phyloP scores from a whole-genome alignment of 148 eudicot genomes.

The Vaccinium darrowii region DNA sequence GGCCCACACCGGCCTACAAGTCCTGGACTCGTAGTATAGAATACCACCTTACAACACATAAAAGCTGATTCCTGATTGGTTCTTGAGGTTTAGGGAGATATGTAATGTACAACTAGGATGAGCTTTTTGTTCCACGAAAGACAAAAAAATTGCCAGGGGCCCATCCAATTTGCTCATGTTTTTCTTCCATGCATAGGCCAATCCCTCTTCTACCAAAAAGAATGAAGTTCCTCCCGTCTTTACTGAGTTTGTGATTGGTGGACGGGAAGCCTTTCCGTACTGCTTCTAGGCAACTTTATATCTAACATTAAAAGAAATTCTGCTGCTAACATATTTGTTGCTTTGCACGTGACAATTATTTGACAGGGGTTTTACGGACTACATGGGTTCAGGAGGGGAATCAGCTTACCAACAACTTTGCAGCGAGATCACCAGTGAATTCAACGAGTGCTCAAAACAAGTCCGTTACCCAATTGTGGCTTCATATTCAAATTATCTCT shows the following conservation, averaged over 20 bases:
- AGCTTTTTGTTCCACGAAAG: neutral
- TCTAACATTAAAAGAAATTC: neutral
- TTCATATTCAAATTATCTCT: neutral
- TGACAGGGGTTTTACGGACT: slow-evolving; percentile 83
- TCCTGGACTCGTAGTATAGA: neutral
- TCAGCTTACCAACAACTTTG: slow-evolving; percentile 83
- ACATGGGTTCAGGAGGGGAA: slow-evolving; percentile 75
- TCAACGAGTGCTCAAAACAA: slow-evolving; percentile 84
- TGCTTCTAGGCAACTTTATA: neutral
- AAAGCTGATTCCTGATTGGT: neutral
- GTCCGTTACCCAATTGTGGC: slow-evolving; percentile 37
- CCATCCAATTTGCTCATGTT: neutral
- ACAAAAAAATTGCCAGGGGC: neutral
- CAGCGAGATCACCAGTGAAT: slow-evolving; percentile 77
- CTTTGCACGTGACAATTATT: slow-evolving; percentile 6
- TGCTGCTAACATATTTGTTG: neutral
- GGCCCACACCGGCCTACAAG: neutral
- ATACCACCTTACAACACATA: neutral
- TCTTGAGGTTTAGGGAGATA: neutral
- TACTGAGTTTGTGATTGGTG: neutral
- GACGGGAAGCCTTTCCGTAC: neutral
- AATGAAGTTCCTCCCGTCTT: neutral
- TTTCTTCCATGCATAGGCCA: neutral
- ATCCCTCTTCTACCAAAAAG: neutral
- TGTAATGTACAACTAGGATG: neutral